phyloP scores from a whole-genome alignment of 106 monocot species.

The Agapanthus africanus region DNA sequence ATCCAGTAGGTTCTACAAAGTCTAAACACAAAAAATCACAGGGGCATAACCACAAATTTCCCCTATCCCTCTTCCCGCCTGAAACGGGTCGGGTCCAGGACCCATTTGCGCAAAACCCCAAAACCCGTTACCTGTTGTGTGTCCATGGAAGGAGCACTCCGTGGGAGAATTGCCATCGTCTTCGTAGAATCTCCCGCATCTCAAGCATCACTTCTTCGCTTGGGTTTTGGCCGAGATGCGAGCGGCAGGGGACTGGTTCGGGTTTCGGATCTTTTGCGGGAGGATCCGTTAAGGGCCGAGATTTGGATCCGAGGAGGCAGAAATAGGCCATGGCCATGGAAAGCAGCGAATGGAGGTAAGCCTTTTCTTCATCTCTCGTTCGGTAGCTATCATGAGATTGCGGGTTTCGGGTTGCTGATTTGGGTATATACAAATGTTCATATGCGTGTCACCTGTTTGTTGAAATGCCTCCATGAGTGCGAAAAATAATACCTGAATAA shows the following conservation, averaged over 20 bases:
- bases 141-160: constrained; percentile 73
- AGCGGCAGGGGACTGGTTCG: neutral
- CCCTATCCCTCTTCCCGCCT: too few species aligned
- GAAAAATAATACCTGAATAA: too few species aligned
- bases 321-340: neutral
- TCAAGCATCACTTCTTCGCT: constrained; percentile 39
- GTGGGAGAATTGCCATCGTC: constrained; percentile 45
- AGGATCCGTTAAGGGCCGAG: neutral
- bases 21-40: too few species aligned
- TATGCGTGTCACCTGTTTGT: neutral
- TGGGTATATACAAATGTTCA: constrained; percentile 1
- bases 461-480: neutral
- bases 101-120: too few species aligned
- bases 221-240: neutral
- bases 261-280: neutral
- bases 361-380: neutral
- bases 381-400: neutral
- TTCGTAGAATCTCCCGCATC: constrained; percentile 45
- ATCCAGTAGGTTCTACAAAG: too few species aligned
- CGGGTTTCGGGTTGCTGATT: neutral
- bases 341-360: neutral
- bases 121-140: constrained; percentile 48
- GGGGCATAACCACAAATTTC: too few species aligned
- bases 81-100: too few species aligned
- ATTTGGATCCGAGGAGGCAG: neutral